Base-by-base conservation (phyloP, 176 grass and related monocot species). In the Oryza officinalis region DNA sequence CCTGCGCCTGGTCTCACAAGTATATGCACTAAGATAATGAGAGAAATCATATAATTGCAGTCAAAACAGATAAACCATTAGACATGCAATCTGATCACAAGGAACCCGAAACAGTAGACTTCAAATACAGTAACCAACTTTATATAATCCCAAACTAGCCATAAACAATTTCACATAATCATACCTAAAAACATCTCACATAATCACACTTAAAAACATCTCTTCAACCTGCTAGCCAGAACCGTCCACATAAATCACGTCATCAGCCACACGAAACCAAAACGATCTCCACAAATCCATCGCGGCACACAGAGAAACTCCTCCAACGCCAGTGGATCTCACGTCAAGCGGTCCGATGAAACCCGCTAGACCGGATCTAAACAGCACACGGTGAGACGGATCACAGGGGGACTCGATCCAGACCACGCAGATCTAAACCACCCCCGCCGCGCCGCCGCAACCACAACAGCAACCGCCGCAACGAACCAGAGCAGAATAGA, bases 341-440 rank as follows among this genome's bases (percentile, higher is more conserved):
- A 1, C 30, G 2, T 23, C 7, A 8, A 0, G 4, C 70, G 18
- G 40, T 18, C 23, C 32, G 69, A 80, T 70, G 38, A 85, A 64
- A 20, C 5, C 14, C 5, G 2, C 13, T 5, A 17, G 15, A 40
- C 23, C 44, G 71, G 83, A 90, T 86, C 88, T 73, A 18, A 14
- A 25, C 26, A 15, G 0, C 4, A 13, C 4, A 0, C 31, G 23
- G 8, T 57, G 35, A 3, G 46, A 57, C 18, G 6, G 52, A 69
- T 35, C 69, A 6, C 35, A 7, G 27, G 38, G 22, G 25, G 1
- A 8, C 10, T 15, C 49, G 40, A 57, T 31, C 10, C 72, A 28
- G 27, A 11, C 30, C 50, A 40, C 61, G 69, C 69, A 86, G 89
- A 87, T 90, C 89, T 90, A 75, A 43, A 75, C 33, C 45, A 2